These are phyloP conservation scores for Aspergillus heteromorphus DNA, from an alignment of 495 filamentous ascomycete genomes.

Conservation along the genomic window DNA sequence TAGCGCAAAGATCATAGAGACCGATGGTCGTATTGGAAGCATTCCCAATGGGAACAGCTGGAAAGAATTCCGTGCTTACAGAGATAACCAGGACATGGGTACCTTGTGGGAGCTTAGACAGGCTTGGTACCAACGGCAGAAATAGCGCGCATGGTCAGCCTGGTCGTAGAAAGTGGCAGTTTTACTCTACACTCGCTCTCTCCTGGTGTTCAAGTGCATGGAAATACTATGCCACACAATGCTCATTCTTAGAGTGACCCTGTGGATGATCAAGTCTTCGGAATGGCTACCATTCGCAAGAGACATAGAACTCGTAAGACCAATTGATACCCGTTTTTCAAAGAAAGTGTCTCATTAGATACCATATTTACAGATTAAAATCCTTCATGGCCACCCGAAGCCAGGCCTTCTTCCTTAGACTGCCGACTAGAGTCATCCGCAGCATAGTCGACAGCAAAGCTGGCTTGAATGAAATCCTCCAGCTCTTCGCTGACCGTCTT, in stretches of 20 bases:
- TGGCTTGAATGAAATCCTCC: constrained; percentile 91
- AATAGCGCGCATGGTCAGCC: constrained; percentile 1
- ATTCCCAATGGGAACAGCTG: constrained; percentile 41
- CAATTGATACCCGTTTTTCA: neutral
- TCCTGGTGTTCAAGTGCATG: neutral
- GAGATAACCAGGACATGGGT: constrained; percentile 53
- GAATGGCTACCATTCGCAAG: too few species aligned
- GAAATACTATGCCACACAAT: too few species aligned
- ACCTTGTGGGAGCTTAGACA: constrained; percentile 50
- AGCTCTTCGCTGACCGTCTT: constrained; percentile 94
- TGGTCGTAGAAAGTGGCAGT: neutral
- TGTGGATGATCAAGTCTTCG: too few species aligned
- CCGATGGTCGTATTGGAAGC: constrained; percentile 34
- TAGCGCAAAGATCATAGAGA: constrained; percentile 33
- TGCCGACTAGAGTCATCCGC: constrained; percentile 26
- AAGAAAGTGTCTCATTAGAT: neutral
- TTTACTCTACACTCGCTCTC: neutral
- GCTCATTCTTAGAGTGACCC: too few species aligned
- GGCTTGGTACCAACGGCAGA: constrained; percentile 31
- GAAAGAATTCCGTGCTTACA: constrained; percentile 46
- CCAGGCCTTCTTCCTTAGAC: constrained; percentile 19
- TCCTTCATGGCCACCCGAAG: constrained; percentile 9
- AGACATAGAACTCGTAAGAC: neutral
- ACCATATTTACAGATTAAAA: constrained; percentile 5
- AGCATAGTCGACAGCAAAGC: constrained; percentile 73